Evolutionary conservation across 176 grass and related monocot genomes (phyloP).

Genomic region (Chrysopogon serrulatus): DNA sequence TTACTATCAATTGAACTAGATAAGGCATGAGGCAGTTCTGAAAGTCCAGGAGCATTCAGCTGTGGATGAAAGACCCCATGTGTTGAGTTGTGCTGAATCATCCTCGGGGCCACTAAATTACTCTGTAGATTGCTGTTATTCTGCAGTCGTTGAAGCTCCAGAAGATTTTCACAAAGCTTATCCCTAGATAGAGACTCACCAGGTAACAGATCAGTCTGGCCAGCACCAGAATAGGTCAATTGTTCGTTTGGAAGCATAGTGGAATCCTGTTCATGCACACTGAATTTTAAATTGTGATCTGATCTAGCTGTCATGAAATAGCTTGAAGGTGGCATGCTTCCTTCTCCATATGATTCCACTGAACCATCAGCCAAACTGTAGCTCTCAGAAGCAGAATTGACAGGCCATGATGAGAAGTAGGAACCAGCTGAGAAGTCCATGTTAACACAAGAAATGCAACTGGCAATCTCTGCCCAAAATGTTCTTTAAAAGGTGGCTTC

Average conservation of each 20-base stretch:
- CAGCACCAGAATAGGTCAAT: neutral
- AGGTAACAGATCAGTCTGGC: conserved; percentile 19
- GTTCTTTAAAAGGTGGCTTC: neutral
- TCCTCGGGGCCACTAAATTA: conserved; percentile 9
- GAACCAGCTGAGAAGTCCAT: conserved; percentile 40
- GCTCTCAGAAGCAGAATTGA: conserved; percentile 28
- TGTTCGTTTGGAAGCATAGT: conserved; percentile 21
- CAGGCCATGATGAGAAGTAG: conserved; percentile 41
- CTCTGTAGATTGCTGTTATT: conserved; percentile 9
- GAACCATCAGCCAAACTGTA: conserved; percentile 39
- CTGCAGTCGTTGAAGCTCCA: conserved; percentile 36
- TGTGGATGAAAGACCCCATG: conserved; percentile 27
- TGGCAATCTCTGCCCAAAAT: conserved; percentile 4
- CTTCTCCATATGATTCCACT: conserved; percentile 29
- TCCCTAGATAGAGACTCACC: conserved; percentile 15
- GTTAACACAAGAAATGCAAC: neutral
- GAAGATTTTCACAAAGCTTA: neutral
- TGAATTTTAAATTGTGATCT: conserved; percentile 25
- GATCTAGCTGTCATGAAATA: conserved; percentile 27
- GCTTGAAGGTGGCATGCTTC: conserved; percentile 19
- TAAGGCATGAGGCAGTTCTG: conserved; percentile 32
- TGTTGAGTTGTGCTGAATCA: conserved; percentile 24
- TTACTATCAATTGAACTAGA: conserved; percentile 59
- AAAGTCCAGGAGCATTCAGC: conserved; percentile 23
- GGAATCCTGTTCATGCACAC: conserved; percentile 14